phyloP scores from a whole-genome alignment of 139 green algal genomes.

The Micractinium conductrix region DNA sequence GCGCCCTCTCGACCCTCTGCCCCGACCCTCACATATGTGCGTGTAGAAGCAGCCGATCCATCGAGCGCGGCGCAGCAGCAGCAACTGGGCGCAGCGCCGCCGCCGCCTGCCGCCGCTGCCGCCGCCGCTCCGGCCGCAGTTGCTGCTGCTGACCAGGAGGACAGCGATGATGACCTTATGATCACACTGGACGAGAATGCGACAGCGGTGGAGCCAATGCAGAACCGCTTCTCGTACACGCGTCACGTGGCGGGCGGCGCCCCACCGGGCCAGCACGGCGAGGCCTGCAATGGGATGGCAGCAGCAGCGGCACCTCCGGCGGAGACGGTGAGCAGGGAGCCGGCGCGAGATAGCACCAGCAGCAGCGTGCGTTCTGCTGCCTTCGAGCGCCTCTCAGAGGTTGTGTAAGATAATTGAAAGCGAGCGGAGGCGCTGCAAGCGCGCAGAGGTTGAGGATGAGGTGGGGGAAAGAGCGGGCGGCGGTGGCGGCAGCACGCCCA shows the following conservation, averaged over 20 bases:
- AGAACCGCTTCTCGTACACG: conserved; percentile 34
- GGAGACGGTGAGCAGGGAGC: too few relatives aligned
- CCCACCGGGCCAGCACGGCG: conserved; percentile 5
- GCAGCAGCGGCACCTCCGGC: not conserved
- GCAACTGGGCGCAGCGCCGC: not conserved
- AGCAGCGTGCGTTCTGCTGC: too few relatives aligned
- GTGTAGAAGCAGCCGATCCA: not conserved
- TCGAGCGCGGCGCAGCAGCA: not conserved
- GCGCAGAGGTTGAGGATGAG: too few relatives aligned
- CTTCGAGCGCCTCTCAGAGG: too few relatives aligned
- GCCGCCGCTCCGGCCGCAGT: not conserved
- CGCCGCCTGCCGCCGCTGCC: not conserved
- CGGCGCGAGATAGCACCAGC: too few relatives aligned
- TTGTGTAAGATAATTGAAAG: too few relatives aligned
- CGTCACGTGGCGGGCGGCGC: not conserved
- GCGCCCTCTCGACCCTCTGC: not conserved
- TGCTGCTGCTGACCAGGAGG: not conserved
- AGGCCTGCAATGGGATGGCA: not conserved
- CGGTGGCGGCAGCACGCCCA: too few relatives aligned
- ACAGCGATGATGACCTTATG: conserved; percentile 49
- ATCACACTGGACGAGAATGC: conserved; percentile 55
- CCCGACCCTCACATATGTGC: not conserved
- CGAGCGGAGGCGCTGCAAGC: too few relatives aligned
- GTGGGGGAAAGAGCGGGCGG: too few relatives aligned
- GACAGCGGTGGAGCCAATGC: conserved; percentile 34